Evolutionary conservation across 108 stramenopile genomes (phyloP).

Genomic region (Epithemia pelagica): DNA sequence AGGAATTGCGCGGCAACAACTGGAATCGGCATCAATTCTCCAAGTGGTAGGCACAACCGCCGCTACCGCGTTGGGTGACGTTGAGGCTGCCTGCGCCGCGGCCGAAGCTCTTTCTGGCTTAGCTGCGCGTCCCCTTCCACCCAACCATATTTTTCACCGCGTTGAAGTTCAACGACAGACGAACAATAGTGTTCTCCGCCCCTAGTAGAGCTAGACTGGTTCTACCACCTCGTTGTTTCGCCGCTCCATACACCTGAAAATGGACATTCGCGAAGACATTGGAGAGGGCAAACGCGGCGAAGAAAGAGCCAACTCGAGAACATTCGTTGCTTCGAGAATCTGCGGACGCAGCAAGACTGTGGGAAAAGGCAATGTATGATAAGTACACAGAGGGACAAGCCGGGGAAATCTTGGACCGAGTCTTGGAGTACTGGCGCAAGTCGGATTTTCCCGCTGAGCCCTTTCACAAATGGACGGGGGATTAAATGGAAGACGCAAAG

Average conservation of each 20-base stretch:
- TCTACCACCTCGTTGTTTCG: slow-evolving; percentile 8
- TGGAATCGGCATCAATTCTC: slow-evolving; percentile 11
- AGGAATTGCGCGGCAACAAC: slow-evolving; percentile 8
- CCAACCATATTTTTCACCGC: too few relatives aligned
- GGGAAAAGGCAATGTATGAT: slow-evolving; percentile 8
- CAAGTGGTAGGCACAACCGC: slow-evolving; percentile 6
- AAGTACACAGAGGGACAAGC: slow-evolving; percentile 8
- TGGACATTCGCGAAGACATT: slow-evolving; percentile 10
- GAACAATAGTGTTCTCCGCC: too few relatives aligned
- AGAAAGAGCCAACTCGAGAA: slow-evolving; percentile 10
- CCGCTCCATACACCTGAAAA: slow-evolving; percentile 7
- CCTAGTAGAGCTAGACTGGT: too few relatives aligned
- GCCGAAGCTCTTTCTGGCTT: too few relatives aligned
- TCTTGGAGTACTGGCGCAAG: slow-evolving; percentile 7
- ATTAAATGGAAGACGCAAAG: slow-evolving; percentile 8
- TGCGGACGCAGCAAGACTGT: slow-evolving; percentile 6
- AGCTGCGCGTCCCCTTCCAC: too few relatives aligned
- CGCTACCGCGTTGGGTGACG: not conserved
- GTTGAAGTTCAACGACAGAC: too few relatives aligned
- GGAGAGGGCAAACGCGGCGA: not conserved
- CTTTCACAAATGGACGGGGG: slow-evolving; percentile 7
- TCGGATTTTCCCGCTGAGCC: slow-evolving; percentile 6
- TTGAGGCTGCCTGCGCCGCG: too few relatives aligned
- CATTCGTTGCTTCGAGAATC: slow-evolving; percentile 7
- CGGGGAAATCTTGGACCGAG: slow-evolving; percentile 8